Conservation (phyloP, 2,329 filamentous ascomycete species). For the Alternaria dauci region DNA sequence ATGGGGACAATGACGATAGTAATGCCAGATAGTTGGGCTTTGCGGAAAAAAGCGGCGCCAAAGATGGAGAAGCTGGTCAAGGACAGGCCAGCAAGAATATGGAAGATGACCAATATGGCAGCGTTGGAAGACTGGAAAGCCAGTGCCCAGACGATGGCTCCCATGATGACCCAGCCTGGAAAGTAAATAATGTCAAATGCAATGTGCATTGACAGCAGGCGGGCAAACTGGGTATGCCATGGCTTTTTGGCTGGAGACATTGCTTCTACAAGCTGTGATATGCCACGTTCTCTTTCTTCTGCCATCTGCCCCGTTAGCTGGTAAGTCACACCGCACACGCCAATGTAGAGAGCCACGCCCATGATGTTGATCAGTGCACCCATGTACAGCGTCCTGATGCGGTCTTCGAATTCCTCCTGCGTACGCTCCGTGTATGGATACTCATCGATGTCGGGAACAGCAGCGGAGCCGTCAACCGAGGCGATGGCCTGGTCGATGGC, state of each 20-base stretch:
- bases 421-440: conserved; percentile 80
- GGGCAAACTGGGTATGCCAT: conserved; percentile 80
- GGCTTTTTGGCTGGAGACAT: conserved; percentile 82
- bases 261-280: conserved; percentile 87
- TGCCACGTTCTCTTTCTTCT: conserved; percentile 83
- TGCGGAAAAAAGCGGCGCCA: conserved; percentile 83
- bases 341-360: conserved; percentile 79
- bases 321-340: conserved; percentile 82
- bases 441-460: conserved; percentile 61
- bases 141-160: conserved; percentile 69
- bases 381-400: conserved; percentile 76
- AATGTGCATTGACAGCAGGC: conserved; percentile 81
- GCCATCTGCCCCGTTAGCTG: conserved; percentile 88
- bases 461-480: conserved; percentile 56
- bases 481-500: conserved; percentile 79
- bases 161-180: conserved; percentile 83
- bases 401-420: conserved; percentile 68
- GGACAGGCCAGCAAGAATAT: conserved; percentile 78
- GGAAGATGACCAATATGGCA: conserved; percentile 64
- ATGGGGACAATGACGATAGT: conserved; percentile 76
- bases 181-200: conserved; percentile 82
- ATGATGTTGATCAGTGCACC: conserved; percentile 76
- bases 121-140: conserved; percentile 60
- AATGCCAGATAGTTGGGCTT: conserved; percentile 87
- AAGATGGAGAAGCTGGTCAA: conserved; percentile 83